Evolutionary conservation across 192 early-diverging fungal species (phyloP).

Genomic region (Coemansia erecta): DNA sequence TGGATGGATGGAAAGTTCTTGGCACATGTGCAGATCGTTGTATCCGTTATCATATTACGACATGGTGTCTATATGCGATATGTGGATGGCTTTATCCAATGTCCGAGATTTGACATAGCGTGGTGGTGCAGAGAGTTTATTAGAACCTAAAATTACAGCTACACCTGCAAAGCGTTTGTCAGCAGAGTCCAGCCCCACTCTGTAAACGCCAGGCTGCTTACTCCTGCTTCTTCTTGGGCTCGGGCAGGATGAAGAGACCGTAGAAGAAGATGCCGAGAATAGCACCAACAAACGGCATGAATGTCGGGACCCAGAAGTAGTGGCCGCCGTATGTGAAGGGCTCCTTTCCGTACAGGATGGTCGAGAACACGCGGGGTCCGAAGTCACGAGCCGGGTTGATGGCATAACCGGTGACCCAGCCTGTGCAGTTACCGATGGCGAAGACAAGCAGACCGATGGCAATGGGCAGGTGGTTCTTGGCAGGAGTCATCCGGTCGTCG

Average conservation of each 20-base stretch:
- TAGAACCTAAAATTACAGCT: too few species aligned
- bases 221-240: constrained; percentile 46
- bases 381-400: constrained; percentile 81
- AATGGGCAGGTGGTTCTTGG: constrained; percentile 56
- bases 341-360: constrained; percentile 61
- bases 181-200: neutral
- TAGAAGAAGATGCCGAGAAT: constrained; percentile 58
- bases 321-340: constrained; percentile 66
- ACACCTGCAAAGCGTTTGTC: too few species aligned
- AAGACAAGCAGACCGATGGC: constrained; percentile 62
- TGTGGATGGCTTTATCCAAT: too few species aligned
- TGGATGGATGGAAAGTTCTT: too few species aligned
- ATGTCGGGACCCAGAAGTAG: constrained; percentile 71
- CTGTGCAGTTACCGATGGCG: constrained; percentile 63
- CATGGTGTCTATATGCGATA: too few species aligned
- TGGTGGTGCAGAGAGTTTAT: too few species aligned
- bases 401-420: constrained; percentile 65
- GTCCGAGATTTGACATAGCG: too few species aligned
- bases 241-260: constrained; percentile 59
- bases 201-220: constrained; percentile 4
- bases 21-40: too few species aligned
- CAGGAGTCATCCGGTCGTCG: constrained; percentile 59
- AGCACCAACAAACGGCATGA: constrained; percentile 69
- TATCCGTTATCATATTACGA: too few species aligned
- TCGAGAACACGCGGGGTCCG: constrained; percentile 73